Conservation (phyloP, 805 yeast genomes). For the Saccharomycopsis amapae region DNA sequence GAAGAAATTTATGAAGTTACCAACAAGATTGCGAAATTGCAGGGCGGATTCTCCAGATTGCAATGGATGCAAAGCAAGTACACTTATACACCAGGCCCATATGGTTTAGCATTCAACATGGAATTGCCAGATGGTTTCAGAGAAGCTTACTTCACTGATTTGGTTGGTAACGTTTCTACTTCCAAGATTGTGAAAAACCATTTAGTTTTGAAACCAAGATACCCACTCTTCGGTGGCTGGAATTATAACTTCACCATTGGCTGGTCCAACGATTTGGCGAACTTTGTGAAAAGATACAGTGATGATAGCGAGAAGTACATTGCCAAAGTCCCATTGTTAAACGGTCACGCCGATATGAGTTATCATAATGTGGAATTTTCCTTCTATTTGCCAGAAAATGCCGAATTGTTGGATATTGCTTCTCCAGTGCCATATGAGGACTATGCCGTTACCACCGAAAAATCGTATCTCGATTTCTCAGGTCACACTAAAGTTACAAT, state of each 20-base stretch:
- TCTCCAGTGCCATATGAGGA: constrained; percentile 43
- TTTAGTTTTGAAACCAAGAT: constrained; percentile 72
- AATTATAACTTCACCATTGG: constrained; percentile 90
- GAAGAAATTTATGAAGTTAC: constrained; percentile 82
- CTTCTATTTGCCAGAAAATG: constrained; percentile 82
- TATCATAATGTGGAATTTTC: constrained; percentile 56
- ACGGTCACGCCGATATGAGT: constrained; percentile 62
- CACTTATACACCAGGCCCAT: constrained; percentile 36
- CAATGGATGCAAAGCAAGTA: constrained; percentile 53
- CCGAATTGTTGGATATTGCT: constrained; percentile 48
- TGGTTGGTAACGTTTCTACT: constrained; percentile 90
- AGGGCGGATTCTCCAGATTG: constrained; percentile 68
- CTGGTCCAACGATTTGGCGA: constrained; percentile 62
- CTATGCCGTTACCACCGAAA: constrained; percentile 29
- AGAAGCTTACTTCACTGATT: constrained; percentile 78
- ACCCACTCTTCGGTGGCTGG: constrained; percentile 97
- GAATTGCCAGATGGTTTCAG: constrained; percentile 43
- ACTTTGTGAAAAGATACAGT: constrained; percentile 40
- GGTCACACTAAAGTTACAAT: constrained; percentile 77
- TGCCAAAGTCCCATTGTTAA: constrained; percentile 61
- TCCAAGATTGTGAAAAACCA: constrained; percentile 36
- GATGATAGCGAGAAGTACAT: constrained; percentile 43
- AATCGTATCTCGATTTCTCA: constrained; percentile 65
- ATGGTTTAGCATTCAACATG: constrained; percentile 56
- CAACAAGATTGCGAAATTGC: constrained; percentile 67